Evolutionary conservation across 331 rosid genomes (phyloP), one percentile per base, ranked within the genome.

Genomic region (Arachis monticola): DNA sequence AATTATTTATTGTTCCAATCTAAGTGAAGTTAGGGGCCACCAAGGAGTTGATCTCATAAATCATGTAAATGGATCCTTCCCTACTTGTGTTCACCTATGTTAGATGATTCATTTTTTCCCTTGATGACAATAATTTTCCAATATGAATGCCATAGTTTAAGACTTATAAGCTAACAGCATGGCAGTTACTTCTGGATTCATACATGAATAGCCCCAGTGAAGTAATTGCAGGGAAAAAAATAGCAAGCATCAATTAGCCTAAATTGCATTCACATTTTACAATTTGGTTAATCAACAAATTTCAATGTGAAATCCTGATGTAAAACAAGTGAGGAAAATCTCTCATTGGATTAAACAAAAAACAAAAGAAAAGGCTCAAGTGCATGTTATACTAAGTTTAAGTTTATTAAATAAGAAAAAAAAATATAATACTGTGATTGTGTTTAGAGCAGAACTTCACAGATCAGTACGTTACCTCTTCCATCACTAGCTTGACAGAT

Each of bases 401-500:
- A 41, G 27, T 22, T 41, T 8, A 51, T 31, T n/a, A 53, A 40
- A 32, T 9, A 38, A 38, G n/a, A 58, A 58, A 53, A 9, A 2
- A 44, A 22, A 22, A 10, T 35, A 48, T 27, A 55, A 65, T 58
- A 31, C 22, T 17, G 53, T 62, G 27, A 22, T 46, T 13, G 35
- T 47, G 9, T 77, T 77, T 45, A 46, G 48, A 52, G 72, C 53
- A 60, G 41, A 75, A 64, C 42, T 41, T 62, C 52, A 48, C 5
- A 59, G 59, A 32, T 81, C 69, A 56, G 31, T 13, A 64, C 12
- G 60, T 71, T 73, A 95, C 99, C 90, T 95, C 89, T 57, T 90
- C 99, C 97, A 95, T 90, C 8, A 95, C 99, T 67, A 90, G 87
- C 87, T 95, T 95, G 62, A 92, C 99, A 45, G 98, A 86, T 64